Base-by-base conservation (phyloP, 1,284 basidiomycete genomes). In the Lentinula novae-zelandiae region DNA sequence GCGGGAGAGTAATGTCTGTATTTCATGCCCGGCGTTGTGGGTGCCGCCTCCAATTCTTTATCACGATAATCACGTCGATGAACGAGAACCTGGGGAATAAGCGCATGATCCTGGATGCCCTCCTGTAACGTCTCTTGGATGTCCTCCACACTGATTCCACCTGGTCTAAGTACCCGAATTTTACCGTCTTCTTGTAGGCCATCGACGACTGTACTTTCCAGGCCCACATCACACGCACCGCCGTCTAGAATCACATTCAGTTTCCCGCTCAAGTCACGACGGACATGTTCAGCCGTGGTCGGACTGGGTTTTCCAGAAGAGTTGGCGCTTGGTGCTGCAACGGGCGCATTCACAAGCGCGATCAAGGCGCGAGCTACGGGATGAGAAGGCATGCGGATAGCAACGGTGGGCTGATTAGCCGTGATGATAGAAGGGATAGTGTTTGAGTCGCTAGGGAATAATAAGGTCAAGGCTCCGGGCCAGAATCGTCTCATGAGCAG, bases 11-110 rank as follows among this genome's bases (percentile, higher is more conserved):
- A 99, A 76, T 99, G 97, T 57, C 92, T 84, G 73, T 99, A 99
- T 76, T 99, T 99, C 96, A 98, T 98, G n/a, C 97, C 97, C 0
- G 97, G 97, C 0, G 97, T 99, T 1, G 94, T 96, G 1, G 96
- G 96, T 0, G 87, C 84, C 53, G 79, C 78, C 70, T 92, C 89
- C 62, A 91, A 76, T 20, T 72, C 74, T 51, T 82, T 78, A 66
- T 91, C 89, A 38, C 74, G 67, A 68, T 87, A 93, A 71, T 94
- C 91, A 20, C 90, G 83, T 57, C 82, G 78, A 69, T 93, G 87
- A 7, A 94, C 90, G 52, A 93, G 76, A 22, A 94, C 88, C 27
- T 73, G 78, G 13, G 85, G 84, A 15, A 74, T 67, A 17, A 58
- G 71, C 2, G 66, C 67, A 4, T 65, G 64, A 33, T 70, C 72